These are phyloP conservation scores for Samsoniella hepiali DNA, from an alignment of 2,329 filamentous ascomycete genomes.

Conservation along the genomic window DNA sequence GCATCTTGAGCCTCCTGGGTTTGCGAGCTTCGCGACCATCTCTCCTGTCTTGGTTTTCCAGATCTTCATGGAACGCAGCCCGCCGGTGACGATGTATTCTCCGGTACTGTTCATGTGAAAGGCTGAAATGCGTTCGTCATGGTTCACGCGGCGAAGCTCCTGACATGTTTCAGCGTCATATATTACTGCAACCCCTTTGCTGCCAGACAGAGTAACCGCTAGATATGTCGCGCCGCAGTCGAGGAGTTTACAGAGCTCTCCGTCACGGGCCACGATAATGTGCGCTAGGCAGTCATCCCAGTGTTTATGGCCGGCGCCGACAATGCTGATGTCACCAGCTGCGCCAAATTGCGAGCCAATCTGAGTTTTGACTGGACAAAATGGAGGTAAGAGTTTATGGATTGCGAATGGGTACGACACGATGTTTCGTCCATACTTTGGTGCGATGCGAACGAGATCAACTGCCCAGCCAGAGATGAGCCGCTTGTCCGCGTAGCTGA, in stretches of 20 bases:
- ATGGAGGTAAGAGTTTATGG: neutral
- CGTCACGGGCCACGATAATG: neutral
- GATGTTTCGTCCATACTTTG: conserved; percentile 6
- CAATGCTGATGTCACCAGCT: neutral
- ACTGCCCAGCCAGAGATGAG: conserved; percentile 4
- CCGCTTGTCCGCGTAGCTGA: neutral
- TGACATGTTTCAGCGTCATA: conserved; percentile 10
- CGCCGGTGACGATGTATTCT: neutral
- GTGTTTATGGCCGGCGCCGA: neutral
- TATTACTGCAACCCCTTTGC: neutral
- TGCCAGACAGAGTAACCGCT: neutral
- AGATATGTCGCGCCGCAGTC: neutral
- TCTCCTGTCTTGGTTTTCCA: neutral
- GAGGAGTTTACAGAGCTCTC: neutral
- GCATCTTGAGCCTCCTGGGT: neutral
- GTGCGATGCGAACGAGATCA: neutral
- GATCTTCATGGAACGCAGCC: neutral
- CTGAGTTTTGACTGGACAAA: conserved; percentile 2
- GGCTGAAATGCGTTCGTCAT: neutral
- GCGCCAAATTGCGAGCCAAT: conserved; percentile 5
- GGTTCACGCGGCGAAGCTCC: conserved; percentile 4
- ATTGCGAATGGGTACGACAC: neutral
- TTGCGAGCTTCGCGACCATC: neutral
- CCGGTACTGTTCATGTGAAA: neutral
- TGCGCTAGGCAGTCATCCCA: conserved; percentile 9